A percentile compares a stretch with the other conserved stretches of the same genome.
Evolutionary conservation across 306 rosid genomes (phyloP).

Genomic region (Comarum palustre): DNA sequence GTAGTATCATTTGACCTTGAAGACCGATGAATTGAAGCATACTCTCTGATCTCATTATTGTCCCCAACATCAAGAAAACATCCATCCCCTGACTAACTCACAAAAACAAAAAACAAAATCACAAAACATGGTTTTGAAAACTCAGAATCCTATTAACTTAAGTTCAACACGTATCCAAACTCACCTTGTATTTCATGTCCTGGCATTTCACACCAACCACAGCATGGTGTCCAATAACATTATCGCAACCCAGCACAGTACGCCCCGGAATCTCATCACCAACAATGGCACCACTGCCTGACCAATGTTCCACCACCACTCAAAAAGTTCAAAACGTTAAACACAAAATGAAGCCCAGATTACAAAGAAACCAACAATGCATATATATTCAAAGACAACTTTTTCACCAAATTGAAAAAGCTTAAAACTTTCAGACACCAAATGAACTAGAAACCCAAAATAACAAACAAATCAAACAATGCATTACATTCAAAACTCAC

Average conservation of each 20-base stretch:
- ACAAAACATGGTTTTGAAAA: constrained; percentile 17
- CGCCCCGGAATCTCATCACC: constrained; percentile 87
- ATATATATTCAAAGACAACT: too few relatives aligned
- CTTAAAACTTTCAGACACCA: not conserved
- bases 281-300: constrained; percentile 89
- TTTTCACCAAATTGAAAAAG: constrained; percentile 5
- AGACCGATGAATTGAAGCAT: constrained; percentile 82
- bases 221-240: constrained; percentile 82
- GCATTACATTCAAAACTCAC: constrained; percentile 44
- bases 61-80: constrained; percentile 84
- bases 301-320: constrained; percentile 24
- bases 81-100: constrained; percentile 70
- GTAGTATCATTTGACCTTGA: constrained; percentile 73
- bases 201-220: constrained; percentile 83
- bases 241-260: constrained; percentile 69
- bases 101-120: constrained; percentile 19
- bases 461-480: not conserved
- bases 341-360: not conserved
- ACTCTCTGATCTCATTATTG: constrained; percentile 79
- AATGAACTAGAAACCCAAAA: not conserved
- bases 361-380: too few relatives aligned
- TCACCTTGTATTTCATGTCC: constrained; percentile 83
- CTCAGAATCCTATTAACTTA: not conserved
- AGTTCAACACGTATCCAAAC: constrained; percentile 9
- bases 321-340: not conserved